A percentile compares a stretch with the other conserved stretches of the same genome.
Evolutionary conservation across 345 rosid genomes (phyloP).

Genomic region (Hypericum perforatum): DNA sequence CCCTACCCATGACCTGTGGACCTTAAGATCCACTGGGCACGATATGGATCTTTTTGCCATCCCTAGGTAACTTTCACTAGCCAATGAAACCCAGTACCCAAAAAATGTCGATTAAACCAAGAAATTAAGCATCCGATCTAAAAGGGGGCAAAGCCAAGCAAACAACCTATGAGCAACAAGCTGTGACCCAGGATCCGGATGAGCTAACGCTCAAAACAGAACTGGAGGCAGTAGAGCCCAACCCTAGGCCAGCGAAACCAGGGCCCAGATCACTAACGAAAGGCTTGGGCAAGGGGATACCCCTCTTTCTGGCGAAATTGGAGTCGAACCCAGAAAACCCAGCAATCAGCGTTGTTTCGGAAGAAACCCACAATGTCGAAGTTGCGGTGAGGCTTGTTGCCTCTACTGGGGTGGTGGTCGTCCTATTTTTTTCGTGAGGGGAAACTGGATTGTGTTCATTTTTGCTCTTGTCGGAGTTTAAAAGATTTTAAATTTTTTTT

Average conservation of each 20-base stretch:
- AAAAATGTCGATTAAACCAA: too few species aligned
- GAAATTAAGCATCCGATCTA: too few species aligned
- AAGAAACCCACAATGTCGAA: conserved; percentile 23
- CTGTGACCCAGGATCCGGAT: conserved; percentile 40
- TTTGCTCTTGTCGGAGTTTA: conserved; percentile 45
- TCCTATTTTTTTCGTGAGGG: conserved; percentile 9
- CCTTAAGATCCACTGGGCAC: too few species aligned
- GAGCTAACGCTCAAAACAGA: conserved; percentile 80
- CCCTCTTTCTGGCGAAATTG: conserved; percentile 43
- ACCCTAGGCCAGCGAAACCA: conserved; percentile 26
- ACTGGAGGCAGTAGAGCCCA: conserved; percentile 28
- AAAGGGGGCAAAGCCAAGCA: neutral
- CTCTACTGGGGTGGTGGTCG: conserved; percentile 16
- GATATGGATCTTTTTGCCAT: too few species aligned
- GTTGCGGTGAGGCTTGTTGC: conserved; percentile 21
- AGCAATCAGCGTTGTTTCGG: conserved; percentile 30
- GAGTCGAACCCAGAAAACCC: conserved; percentile 71
- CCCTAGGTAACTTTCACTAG: too few species aligned
- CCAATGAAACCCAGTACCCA: too few species aligned
- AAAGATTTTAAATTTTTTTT: too few species aligned
- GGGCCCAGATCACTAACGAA: conserved; percentile 20
- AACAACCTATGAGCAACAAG: conserved; percentile 42
- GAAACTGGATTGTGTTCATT: conserved; percentile 26
- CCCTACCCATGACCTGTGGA: too few species aligned
- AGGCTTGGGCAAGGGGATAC: conserved; percentile 76